Base-by-base conservation (phyloP, 2,329 filamentous ascomycete species). In the Penicillium sp. region DNA sequence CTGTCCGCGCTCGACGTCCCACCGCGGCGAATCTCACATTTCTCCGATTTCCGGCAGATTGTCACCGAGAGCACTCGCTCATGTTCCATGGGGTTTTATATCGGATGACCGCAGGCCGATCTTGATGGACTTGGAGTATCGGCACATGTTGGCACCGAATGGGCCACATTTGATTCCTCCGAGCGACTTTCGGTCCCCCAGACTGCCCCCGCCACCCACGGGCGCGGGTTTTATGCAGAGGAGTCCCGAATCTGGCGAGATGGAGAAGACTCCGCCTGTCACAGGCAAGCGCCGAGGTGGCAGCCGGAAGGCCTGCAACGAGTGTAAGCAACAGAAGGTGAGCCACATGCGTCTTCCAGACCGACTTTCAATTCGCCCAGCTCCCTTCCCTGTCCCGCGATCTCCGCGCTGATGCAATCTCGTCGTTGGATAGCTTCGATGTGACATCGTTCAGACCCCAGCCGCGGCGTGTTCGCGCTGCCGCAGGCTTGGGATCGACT, bases 271-370 rank as follows among this genome's bases (percentile, higher is more conserved):
- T 44, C 64, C 63, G 55, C 70, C 72, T 49, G 64, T 73, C 53
- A 80, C 82, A 64, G 74, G 64, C 50, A 69, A 69, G 51, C 66
- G 67, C 54, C 62, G 67, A 55, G 67, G 67, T 47, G 67, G 67
- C 23, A 69, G 66, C 58, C 59, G 67, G 35, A 68, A 81, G 65
- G 81, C 81, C 20, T 84, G 81, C 67, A 84, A 84, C 58, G 80
- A 84, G 63, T 85, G 81, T 67, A 74, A 81, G 48, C 81, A 85
- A 69, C 81, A 85, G 64, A 84, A 84, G 75, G 81, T 84, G 57
- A 67, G 62, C 50, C 43, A 52, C 37, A 35, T 49, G 31, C 46
- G 47, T 38, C 34, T 31, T 20, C 39, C 42, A 24, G 32, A 37
- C 29, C 39, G 35, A 18, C 40, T 22, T 49, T 27, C 51, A 46